phyloP scores from a whole-genome alignment of 2,329 filamentous ascomycete genomes.

The Neofusicoccum parvum region DNA sequence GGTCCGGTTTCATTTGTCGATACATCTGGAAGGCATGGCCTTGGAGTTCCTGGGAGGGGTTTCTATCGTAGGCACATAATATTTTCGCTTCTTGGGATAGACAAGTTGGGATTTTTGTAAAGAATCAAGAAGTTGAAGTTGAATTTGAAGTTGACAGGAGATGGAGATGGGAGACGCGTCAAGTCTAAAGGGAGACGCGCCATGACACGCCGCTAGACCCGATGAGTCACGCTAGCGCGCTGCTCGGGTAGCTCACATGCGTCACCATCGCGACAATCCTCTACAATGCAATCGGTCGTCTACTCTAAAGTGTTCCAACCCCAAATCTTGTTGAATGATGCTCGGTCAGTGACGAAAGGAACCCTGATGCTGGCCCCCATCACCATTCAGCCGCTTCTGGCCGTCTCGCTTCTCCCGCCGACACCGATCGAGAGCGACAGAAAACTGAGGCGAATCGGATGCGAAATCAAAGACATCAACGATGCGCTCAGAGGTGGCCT shows the following conservation, averaged over 20 bases:
- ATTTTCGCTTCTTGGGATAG: no score
- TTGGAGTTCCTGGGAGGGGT: no score
- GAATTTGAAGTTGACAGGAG: neutral
- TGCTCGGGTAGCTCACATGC: neutral
- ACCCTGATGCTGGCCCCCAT: neutral
- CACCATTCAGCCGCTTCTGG: neutral
- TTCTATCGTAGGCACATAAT: no score
- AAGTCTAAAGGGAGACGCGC: no score
- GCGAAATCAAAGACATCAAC: constrained; percentile 37
- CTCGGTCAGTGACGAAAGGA: neutral
- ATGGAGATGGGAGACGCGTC: neutral
- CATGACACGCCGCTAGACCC: neutral
- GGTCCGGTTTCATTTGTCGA: neutral
- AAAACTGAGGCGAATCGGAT: neutral
- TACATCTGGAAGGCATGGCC: no score
- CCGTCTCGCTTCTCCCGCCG: neutral
- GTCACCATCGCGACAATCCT: neutral
- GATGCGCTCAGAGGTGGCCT: constrained; percentile 41
- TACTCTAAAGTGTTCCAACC: neutral
- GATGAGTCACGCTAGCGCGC: neutral
- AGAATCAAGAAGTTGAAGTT: no score
- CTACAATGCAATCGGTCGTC: neutral
- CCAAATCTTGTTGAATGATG: no score
- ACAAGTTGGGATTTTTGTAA: no score
- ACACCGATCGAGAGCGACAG: neutral